Conservation (phyloP, 208 protist genomes). For the Wallacemonas collosoma region DNA sequence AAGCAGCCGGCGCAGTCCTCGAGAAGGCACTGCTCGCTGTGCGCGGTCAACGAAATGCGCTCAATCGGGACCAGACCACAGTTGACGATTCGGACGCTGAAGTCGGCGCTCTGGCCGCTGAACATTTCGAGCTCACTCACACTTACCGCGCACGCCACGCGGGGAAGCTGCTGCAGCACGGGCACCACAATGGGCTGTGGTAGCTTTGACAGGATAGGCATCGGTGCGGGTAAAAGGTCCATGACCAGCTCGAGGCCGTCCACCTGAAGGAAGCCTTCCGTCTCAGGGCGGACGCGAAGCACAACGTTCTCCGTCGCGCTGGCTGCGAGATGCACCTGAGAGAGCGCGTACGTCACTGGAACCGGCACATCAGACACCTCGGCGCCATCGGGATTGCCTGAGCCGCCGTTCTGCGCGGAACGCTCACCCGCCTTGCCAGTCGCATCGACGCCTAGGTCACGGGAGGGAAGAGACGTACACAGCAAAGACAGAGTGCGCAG, state of each 20-base stretch:
- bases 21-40: slow-evolving; percentile 81
- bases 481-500: slow-evolving; percentile 61
- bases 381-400: not conserved
- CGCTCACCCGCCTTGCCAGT: not conserved
- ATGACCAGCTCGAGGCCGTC: slow-evolving; percentile 61
- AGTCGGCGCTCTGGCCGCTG: slow-evolving; percentile 67
- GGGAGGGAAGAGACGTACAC: slow-evolving; percentile 30
- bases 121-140: slow-evolving; percentile 82
- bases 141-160: slow-evolving; percentile 73
- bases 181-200: slow-evolving; percentile 54
- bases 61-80: slow-evolving; percentile 64
- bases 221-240: slow-evolving; percentile 32
- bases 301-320: slow-evolving; percentile 45
- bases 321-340: slow-evolving; percentile 51
- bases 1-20: slow-evolving; percentile 84
- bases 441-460: not conserved
- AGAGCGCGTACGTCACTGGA: slow-evolving; percentile 70
- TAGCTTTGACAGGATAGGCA: slow-evolving; percentile 24
- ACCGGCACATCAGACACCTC: slow-evolving; percentile 16
- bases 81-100: slow-evolving; percentile 77
- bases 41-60: slow-evolving; percentile 70
- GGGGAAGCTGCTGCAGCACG: slow-evolving; percentile 75
- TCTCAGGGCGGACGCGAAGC: slow-evolving; percentile 71
- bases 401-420: not conserved
- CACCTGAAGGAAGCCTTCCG: slow-evolving; percentile 61